Conservation (phyloP, 2,329 filamentous ascomycete species). For the Ceratocystis variospora region DNA sequence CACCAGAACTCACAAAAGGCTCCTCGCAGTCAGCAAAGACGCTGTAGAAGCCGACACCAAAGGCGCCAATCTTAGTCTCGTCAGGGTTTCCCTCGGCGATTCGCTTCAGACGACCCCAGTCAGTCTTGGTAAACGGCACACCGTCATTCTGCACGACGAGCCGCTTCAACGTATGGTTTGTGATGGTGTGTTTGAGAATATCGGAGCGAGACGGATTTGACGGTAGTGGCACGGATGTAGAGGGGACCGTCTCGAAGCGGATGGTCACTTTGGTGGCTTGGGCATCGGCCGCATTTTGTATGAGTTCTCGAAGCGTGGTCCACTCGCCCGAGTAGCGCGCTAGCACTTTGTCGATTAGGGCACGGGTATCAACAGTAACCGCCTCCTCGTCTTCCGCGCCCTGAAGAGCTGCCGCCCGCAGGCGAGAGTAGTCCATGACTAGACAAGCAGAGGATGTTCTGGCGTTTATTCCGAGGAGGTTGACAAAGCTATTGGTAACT, state of each 20-base stretch:
- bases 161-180: slow-evolving; percentile 72
- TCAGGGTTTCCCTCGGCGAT: slow-evolving; percentile 99
- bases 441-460: no score
- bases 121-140: slow-evolving; percentile 70
- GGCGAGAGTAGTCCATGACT: slow-evolving; percentile 55
- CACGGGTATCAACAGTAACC: slow-evolving; percentile 92
- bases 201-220: slow-evolving; percentile 51
- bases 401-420: slow-evolving; percentile 76
- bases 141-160: slow-evolving; percentile 92
- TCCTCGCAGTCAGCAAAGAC: slow-evolving; percentile 98
- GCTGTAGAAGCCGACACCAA: slow-evolving; percentile 96
- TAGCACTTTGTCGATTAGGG: slow-evolving; percentile 93
- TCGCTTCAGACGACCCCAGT: slow-evolving; percentile 86
- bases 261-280: slow-evolving; percentile 80
- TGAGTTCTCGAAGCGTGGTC: slow-evolving; percentile 77
- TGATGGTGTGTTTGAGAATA: slow-evolving; percentile 66
- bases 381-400: slow-evolving; percentile 87
- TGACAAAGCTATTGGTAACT: not conserved
- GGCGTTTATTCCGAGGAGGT: not conserved
- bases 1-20: slow-evolving; percentile 86
- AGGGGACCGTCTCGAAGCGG: slow-evolving; percentile 83
- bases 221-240: slow-evolving; percentile 59
- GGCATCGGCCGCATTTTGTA: slow-evolving; percentile 97
- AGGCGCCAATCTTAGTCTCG: slow-evolving; percentile 97
- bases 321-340: slow-evolving; percentile 95